Percentiles rank a stretch among this genome's conserved stretches.
These are phyloP conservation scores for Xenoacremonium recifei DNA, from an alignment of 2,329 filamentous ascomycete genomes.

Conservation along the genomic window DNA sequence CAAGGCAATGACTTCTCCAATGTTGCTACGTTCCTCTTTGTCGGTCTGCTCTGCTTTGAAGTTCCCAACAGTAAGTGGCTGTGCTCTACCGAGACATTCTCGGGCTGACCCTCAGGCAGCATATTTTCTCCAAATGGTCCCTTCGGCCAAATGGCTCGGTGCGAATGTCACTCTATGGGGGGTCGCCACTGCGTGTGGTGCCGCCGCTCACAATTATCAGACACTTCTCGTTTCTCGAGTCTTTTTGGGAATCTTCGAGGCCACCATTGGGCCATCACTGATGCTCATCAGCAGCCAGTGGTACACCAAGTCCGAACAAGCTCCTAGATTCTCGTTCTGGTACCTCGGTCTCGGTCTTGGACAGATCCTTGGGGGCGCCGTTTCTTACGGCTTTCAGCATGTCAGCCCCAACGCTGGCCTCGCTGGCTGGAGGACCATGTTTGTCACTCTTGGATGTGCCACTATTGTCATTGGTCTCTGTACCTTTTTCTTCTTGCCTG, in stretches of 20 bases:
- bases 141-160: conserved; percentile 60
- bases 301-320: conserved; percentile 62
- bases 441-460: conserved; percentile 62
- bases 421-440: conserved; percentile 69
- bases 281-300: conserved; percentile 61
- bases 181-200: conserved; percentile 51
- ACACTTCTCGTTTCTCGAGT: conserved; percentile 54
- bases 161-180: conserved; percentile 60
- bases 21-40: conserved; percentile 61
- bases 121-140: conserved; percentile 59
- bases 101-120: conserved; percentile 29
- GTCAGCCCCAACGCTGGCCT: conserved; percentile 50
- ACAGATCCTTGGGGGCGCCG: conserved; percentile 62
- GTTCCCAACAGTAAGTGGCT: conserved; percentile 52
- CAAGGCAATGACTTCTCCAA: conserved; percentile 61
- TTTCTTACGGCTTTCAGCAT: conserved; percentile 60
- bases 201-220: conserved; percentile 52
- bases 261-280: conserved; percentile 57
- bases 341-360: conserved; percentile 59
- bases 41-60: conserved; percentile 58
- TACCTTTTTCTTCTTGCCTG: conserved; percentile 33
- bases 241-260: conserved; percentile 60
- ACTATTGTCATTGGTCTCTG: conserved; percentile 33
- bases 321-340: conserved; percentile 60
- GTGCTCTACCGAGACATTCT: not conserved